Evolutionary conservation across 2,329 filamentous ascomycete species (phyloP).

Genomic region (Alternaria incomplexa): DNA sequence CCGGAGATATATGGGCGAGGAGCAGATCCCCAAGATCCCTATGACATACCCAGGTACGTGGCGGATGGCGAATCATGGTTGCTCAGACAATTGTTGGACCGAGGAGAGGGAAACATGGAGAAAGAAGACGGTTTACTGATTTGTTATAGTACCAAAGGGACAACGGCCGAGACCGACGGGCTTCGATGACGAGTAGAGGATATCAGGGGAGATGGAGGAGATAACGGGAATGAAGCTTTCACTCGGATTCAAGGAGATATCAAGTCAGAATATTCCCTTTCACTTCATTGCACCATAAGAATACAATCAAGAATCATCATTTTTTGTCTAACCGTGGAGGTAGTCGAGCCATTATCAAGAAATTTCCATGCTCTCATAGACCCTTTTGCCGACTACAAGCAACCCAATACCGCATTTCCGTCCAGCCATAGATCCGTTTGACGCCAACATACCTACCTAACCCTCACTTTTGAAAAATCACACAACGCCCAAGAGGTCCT

Average conservation of each 20-base stretch:
- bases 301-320: constrained; percentile 7
- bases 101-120: neutral
- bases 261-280: neutral
- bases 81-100: neutral
- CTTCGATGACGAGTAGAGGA: constrained; percentile 51
- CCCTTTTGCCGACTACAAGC: neutral
- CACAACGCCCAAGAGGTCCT: neutral
- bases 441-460: neutral
- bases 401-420: neutral
- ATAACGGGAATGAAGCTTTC: neutral
- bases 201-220: neutral
- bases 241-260: neutral
- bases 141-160: constrained; percentile 53
- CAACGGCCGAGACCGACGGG: constrained; percentile 53
- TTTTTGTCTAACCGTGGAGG: neutral
- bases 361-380: neutral
- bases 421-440: neutral
- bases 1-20: constrained; percentile 73
- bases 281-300: neutral
- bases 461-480: neutral
- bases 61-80: neutral
- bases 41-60: constrained; percentile 90
- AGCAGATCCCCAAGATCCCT: constrained; percentile 71
- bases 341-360: neutral
- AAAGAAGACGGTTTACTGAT: constrained; percentile 4